Evolutionary conservation across 2,329 filamentous ascomycete genomes (phyloP).

Genomic region (Fusarium sp.): DNA sequence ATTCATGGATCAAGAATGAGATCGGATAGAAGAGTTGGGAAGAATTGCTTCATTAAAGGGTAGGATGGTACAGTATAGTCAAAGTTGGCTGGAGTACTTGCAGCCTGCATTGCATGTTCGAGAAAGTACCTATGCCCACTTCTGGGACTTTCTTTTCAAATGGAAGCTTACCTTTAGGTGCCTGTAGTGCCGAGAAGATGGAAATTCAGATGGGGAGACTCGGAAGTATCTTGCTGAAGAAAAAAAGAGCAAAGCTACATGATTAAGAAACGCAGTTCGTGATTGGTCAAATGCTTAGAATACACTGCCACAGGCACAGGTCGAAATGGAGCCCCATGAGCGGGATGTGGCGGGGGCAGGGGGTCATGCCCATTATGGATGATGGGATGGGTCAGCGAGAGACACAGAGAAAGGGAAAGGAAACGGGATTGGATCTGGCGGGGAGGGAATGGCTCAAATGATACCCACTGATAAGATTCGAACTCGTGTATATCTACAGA

Average conservation of each 20-base stretch:
- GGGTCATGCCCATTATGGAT: constrained; percentile 20
- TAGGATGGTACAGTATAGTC: neutral
- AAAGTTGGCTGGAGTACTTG: constrained; percentile 9
- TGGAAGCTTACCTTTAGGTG: constrained; percentile 4
- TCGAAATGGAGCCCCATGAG: constrained; percentile 18
- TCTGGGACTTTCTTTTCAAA: constrained; percentile 34
- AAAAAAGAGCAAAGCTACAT: constrained; percentile 20
- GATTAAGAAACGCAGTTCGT: neutral
- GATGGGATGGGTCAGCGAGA: constrained; percentile 14
- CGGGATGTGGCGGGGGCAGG: constrained; percentile 43
- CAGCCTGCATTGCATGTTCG: constrained; percentile 16
- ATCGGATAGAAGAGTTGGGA: neutral
- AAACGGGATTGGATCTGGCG: constrained; percentile 1
- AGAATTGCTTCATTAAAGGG: neutral
- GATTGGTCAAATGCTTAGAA: constrained; percentile 14
- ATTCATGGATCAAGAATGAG: constrained; percentile 37
- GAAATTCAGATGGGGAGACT: constrained; percentile 37
- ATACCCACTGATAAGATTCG: constrained; percentile 29
- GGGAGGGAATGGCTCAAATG: constrained; percentile 15
- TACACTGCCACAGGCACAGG: constrained; percentile 36
- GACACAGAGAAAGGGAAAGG: neutral
- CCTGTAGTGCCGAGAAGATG: neutral
- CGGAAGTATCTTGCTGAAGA: constrained; percentile 31
- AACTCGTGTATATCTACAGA: neutral
- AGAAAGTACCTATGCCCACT: constrained; percentile 29